A percentile compares a stretch with the other conserved stretches of the same genome.
Evolutionary conservation across 2,329 filamentous ascomycete species (phyloP).

Genomic region (Sclerotiophoma versabilis): DNA sequence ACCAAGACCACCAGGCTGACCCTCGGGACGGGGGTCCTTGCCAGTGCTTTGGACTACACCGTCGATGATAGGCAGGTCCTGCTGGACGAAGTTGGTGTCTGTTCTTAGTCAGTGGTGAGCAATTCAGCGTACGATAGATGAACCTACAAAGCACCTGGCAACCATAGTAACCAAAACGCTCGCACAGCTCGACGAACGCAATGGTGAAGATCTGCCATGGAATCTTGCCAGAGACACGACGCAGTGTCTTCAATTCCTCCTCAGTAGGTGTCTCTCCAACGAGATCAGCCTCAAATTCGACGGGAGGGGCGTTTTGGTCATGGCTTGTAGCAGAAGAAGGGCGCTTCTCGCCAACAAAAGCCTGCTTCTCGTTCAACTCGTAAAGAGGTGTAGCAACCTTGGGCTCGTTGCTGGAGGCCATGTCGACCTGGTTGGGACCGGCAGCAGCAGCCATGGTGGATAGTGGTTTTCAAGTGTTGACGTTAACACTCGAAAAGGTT

Average conservation of each 20-base stretch:
- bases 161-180: conserved; percentile 81
- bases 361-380: conserved; percentile 44
- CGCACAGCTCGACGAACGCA: conserved; percentile 76
- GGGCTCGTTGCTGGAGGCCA: conserved; percentile 48
- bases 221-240: conserved; percentile 69
- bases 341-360: conserved; percentile 35
- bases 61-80: conserved; percentile 44
- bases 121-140: not conserved
- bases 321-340: conserved; percentile 30
- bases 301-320: conserved; percentile 24
- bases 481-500: conserved; percentile 13
- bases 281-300: conserved; percentile 45
- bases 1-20: conserved; percentile 45
- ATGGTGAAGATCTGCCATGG: conserved; percentile 73
- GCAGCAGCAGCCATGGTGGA: conserved; percentile 41
- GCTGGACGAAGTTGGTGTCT: conserved; percentile 53
- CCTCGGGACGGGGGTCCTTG: conserved; percentile 35
- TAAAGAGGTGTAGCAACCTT: conserved; percentile 41
- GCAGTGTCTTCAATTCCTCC: conserved; percentile 68
- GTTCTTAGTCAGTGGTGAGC: conserved; percentile 6
- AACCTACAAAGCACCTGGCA: conserved; percentile 69
- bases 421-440: conserved; percentile 42
- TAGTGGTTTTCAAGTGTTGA: conserved; percentile 21
- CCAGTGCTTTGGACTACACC: conserved; percentile 44
- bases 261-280: conserved; percentile 60